Evolutionary conservation across 1,139 yeast species (phyloP).

Genomic region (Diutina rugosa): DNA sequence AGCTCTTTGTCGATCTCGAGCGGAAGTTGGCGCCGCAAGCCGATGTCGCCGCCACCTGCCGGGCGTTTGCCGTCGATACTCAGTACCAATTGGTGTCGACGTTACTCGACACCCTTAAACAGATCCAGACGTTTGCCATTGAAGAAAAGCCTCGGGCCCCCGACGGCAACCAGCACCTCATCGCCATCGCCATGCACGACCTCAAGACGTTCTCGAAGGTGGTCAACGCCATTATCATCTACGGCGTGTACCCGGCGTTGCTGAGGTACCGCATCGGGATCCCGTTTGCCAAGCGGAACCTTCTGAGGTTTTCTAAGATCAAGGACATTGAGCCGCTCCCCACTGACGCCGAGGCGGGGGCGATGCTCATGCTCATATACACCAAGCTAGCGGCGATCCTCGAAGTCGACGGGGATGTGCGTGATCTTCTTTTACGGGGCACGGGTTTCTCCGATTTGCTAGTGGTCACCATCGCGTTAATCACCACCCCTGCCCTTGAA

Average conservation of each 20-base stretch:
- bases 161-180: conserved; percentile 19
- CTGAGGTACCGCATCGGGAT: conserved; percentile 44
- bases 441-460: conserved; percentile 65
- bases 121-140: neutral
- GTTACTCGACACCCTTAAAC: neutral
- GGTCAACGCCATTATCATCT: conserved; percentile 49
- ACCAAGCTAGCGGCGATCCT: conserved; percentile 21
- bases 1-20: neutral
- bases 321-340: conserved; percentile 8
- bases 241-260: conserved; percentile 59
- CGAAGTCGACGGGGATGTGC: conserved; percentile 33
- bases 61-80: neutral
- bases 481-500: conserved; percentile 24
- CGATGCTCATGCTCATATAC: conserved; percentile 23
- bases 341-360: conserved; percentile 4
- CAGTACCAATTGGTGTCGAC: neutral
- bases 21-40: neutral
- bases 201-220: conserved; percentile 60
- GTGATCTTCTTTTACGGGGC: conserved; percentile 46
- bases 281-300: conserved; percentile 47
- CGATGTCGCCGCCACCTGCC: neutral
- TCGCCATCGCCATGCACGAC: conserved; percentile 74
- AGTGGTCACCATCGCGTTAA: conserved; percentile 40
- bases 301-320: conserved; percentile 28
- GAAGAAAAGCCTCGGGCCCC: neutral